Base-by-base conservation (phyloP, 75 land plant species). In the Selaginella moellendorffii region DNA sequence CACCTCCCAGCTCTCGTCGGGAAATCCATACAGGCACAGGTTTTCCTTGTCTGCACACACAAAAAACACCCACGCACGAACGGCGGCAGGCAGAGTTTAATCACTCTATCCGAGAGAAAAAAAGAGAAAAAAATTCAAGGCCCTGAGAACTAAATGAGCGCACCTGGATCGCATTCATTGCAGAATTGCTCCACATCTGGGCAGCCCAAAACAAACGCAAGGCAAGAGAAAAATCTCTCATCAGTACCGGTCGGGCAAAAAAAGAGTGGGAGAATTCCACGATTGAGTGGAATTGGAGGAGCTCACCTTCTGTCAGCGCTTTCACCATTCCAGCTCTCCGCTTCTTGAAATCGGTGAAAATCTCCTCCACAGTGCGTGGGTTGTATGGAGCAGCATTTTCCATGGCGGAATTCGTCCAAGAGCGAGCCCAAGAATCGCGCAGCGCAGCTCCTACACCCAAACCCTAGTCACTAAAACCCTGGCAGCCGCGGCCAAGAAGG, bases 1-100 rank as follows among this genome's bases (percentile, higher is more conserved):
- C 27, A 89, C 96, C 74, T 89, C 91, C 96, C 96, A 89, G 0
- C 66, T 59, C 24, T 81, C 84, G 64, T 81, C 81, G 2, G 91
- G 81, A 63, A 76, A 81, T 26, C 92, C 96, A 67, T 89, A 89
- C 31, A 86, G 51, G 54, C 96, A 89, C 70, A 89, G 65, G 59
- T 89, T 89, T 67, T 89, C 96, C 77, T 86, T 89, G 63, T 83
- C 96, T 86, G 82, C 10, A 72, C 62, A 27, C 2, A 12, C 20
- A 27, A 54, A 1, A 53, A 14, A 67, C 46, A 65, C 46, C 5
- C 46, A 36, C 14, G 5, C 14, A 5, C 46, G 46, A 5, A 36
- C 10, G 46, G 46, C 14, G 46, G 46, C 10, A 14, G 46, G 46
- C 46, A 36, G 46, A 5, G 46, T 5, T 5, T 36, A 36, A 5